Evolutionary conservation across 106 monocot genomes (phyloP), one percentile per base, ranked within the genome.

Genomic region (Chionographis japonica): DNA sequence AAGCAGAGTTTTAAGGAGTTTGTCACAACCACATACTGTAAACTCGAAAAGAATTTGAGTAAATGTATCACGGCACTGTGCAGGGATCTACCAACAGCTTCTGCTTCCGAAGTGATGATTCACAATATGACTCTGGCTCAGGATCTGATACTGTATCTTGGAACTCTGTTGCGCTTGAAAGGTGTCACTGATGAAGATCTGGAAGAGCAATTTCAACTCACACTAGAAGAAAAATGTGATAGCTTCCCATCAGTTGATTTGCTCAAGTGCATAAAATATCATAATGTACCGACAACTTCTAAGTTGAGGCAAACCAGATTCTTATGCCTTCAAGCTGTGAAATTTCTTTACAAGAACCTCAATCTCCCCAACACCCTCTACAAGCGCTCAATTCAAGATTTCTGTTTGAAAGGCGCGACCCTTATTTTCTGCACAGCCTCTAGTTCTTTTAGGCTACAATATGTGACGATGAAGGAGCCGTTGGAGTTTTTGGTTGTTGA

Each of bases 401-500:
- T 55, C 37, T 79, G 78, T 19, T 41, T 79, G 68, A 6, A 56
- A 55, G 40, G 15, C 10, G 65, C 67, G 0, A 40, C 54, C 1
- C 60, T 79, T 8, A 40, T 72, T 11, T 73, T 79, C 61, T 79
- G 72, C 51, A 79, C 78, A 53, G 72, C 68, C 10, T 79, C 54
- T 8, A 56, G 67, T 56, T 79, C 72, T 42, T 19, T 27, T 0
- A 72, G 56, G 58, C 60, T 79, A 20, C 49, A 79, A 14, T 14
- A 8, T n/a, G 40, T 78, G 8, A 19, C 15, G 4, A 68, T 42
- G 46, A 7, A 7, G 38, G 27, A 50, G 14, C 46, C 72, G 6
- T 0, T 74, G 3, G 50, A 73, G 54, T 41, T 65, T 12, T 52
- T 86, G 39, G 43, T 86, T 14, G 67, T 86, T 15, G 86, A 86